Base-by-base conservation (phyloP, 805 yeast genomes). In the Lipomyces sp. region DNA sequence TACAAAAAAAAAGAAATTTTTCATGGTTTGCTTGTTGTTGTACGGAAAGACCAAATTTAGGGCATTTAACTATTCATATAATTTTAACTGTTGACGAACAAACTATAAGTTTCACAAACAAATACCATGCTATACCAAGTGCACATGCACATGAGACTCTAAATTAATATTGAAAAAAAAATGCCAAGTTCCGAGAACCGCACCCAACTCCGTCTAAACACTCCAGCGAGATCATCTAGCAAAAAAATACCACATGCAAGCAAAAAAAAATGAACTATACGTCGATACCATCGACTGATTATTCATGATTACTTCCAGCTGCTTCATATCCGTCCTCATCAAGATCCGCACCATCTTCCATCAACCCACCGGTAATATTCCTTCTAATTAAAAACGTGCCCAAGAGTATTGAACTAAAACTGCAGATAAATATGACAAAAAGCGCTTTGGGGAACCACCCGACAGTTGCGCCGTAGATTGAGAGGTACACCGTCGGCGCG, bases 401-500 rank as follows among this genome's bases (percentile, higher is more conserved):
- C n/a, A 51, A 15, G 15, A 63, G 32, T 10, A 63, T 54, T 18
- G 32, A 33, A 4, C 39, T 18, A 39, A 53, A 55, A 8, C 51
- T 53, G 11, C 34, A 8, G 24, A 66, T 13, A 39, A 59, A 63
- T 18, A 55, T 5, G 10, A 37, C 4, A 18, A 66, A 66, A 18
- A 66, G n/a, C 11, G 60, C 48, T 51, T 66, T 66, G 4, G 69
- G 64, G 34, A 57, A 56, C 48, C 62, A 57, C 15, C 42, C 51
- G 24, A 66, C 51, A 1, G 69, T 63, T 3, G n/a, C 33, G 18
- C 59, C 15, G 57, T 66, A 66, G 29, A 66, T 33, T 32, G 30
- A 18, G 34, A 66, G 51, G 39, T 48, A 66, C 13, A 63, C 10
- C 4, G 69, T 63, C 33, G 69, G 69, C 35, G 66, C 63, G 18